Conservation (phyloP, 2,329 filamentous ascomycete genomes). For the Penicillium capsulatum region DNA sequence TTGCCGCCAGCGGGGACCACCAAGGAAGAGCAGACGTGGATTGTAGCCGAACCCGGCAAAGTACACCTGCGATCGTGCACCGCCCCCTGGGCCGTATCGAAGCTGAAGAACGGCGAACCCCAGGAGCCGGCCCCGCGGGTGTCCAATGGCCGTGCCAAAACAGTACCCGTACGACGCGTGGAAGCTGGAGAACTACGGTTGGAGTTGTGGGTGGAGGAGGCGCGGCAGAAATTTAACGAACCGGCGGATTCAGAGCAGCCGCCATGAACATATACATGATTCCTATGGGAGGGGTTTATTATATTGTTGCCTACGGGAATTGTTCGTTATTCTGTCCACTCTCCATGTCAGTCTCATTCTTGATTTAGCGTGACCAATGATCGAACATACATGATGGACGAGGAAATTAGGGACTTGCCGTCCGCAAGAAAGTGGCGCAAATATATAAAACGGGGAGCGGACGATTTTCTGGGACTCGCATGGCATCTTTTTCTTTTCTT, state of each 20-base stretch:
- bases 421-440: slow-evolving; percentile 35
- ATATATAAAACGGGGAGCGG: slow-evolving; percentile 38
- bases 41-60: slow-evolving; percentile 53
- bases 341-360: slow-evolving; percentile 29
- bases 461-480: slow-evolving; percentile 37
- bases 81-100: slow-evolving; percentile 39
- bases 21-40: slow-evolving; percentile 55
- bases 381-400: slow-evolving; percentile 41
- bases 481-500: slow-evolving; percentile 35
- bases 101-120: slow-evolving; percentile 34
- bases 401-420: slow-evolving; percentile 33
- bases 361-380: slow-evolving; percentile 42
- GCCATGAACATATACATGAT: slow-evolving; percentile 27
- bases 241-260: slow-evolving; percentile 37
- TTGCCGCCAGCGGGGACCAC: slow-evolving; percentile 46
- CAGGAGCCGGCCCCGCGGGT: slow-evolving; percentile 32
- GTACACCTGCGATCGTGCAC: slow-evolving; percentile 38
- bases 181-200: slow-evolving; percentile 63
- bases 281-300: slow-evolving; percentile 7
- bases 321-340: slow-evolving; percentile 20
- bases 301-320: slow-evolving; percentile 15
- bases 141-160: slow-evolving; percentile 50
- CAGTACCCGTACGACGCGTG: slow-evolving; percentile 59
- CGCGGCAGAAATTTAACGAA: slow-evolving; percentile 50
- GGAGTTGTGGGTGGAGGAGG: slow-evolving; percentile 68